Base-by-base conservation (phyloP, 331 rosid species). In the Cucumis variabilis region DNA sequence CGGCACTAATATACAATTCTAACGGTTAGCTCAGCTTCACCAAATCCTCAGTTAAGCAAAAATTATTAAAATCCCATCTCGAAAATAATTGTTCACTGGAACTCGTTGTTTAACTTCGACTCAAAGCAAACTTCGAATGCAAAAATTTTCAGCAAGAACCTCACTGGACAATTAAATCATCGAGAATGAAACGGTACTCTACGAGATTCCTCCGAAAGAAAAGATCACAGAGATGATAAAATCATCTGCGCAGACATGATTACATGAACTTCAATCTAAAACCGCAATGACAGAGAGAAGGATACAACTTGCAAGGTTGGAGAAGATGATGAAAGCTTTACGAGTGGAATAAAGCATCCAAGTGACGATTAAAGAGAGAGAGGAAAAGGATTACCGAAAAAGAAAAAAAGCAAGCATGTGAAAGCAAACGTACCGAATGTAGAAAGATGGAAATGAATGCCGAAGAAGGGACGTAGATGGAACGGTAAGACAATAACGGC, bases 401-500 rank as follows among this genome's bases (percentile, higher is more conserved):
- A 83, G 68, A 46, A 33, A 87, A 89, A 78, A 88, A 69, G 11
- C 33, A 87, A 30, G 20, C 33, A 46, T 37, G 88, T 78, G 84
- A 67, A 88, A 16, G 17, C 1, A 23, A 86, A 71, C 21, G 13
- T 81, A 89, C 48, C 69, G 79, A 82, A 81, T 60, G 71, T 53
- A 25, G 70, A 27, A 71, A 41, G 83, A 41, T 65, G 53, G 68
- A 67, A 33, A 63, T 46, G 86, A 41, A 83, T 3, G 44, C 53
- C 24, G 37, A 48, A 44, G 21, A 46, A 46, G 20, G 73, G 81
- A 90, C 85, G 25, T 75, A 82, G 85, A 93, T 89, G 70, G 86
- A 92, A 92, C 93, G 91, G 93, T 91, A 70, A 67, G 84, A 88
- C 41, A n/a, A 76, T 62, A 15, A 80, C 84, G 76, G 89, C 87